phyloP scores from a whole-genome alignment of 257 asterid species.

The Scutellaria baicalensis region DNA sequence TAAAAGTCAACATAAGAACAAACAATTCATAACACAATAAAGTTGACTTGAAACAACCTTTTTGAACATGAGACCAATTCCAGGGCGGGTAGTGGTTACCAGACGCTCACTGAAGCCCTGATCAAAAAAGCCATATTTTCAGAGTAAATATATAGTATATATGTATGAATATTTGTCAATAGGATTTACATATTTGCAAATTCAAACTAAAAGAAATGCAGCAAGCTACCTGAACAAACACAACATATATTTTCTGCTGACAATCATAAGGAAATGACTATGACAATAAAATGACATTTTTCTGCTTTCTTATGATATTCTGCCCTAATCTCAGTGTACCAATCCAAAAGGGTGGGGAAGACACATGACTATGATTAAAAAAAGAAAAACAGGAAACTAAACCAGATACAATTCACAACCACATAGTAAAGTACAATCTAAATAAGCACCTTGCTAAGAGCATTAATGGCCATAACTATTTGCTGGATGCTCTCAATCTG shows the following conservation, averaged over 20 bases:
- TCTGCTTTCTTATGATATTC: not conserved
- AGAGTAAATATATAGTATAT: constrained; percentile 8
- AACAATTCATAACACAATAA: not conserved
- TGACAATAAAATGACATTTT: not conserved
- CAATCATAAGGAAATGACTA: not conserved
- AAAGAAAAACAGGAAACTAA: not conserved
- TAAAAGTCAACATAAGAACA: not conserved
- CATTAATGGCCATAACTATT: constrained; percentile 82
- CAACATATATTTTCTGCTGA: not conserved
- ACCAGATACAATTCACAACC: constrained; percentile 1
- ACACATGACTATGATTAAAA: not conserved
- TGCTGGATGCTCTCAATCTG: constrained; percentile 65
- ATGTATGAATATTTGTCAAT: not conserved
- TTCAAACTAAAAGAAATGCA: not conserved
- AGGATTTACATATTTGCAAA: not conserved
- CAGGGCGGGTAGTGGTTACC: constrained; percentile 84
- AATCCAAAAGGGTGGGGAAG: not conserved
- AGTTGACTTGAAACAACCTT: constrained; percentile 47
- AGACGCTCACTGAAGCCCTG: constrained; percentile 98
- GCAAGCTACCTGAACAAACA: not conserved
- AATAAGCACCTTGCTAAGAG: constrained; percentile 87
- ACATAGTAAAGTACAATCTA: constrained; percentile 2
- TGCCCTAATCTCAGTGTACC: not conserved
- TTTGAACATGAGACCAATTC: constrained; percentile 85
- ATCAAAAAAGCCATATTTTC: constrained; percentile 15